Evolutionary conservation across 2,329 filamentous ascomycete species (phyloP).

Genomic region (Dothiorella sarmentorum): DNA sequence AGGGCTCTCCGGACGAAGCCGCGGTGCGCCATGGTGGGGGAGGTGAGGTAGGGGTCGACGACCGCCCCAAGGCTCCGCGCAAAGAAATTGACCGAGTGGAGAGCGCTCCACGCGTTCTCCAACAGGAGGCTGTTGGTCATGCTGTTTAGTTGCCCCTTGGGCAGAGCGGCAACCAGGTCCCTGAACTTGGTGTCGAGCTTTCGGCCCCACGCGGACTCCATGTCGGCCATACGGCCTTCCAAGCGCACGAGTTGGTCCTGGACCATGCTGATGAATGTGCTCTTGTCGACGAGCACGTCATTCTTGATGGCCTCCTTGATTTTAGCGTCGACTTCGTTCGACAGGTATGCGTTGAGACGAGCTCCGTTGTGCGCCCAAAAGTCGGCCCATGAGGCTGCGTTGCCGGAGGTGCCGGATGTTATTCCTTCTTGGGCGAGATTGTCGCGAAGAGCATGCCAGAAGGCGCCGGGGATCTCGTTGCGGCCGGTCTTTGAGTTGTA

Average conservation of each 20-base stretch:
- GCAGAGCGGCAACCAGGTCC: neutral
- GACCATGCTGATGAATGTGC: constrained; percentile 21
- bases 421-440: constrained; percentile 48
- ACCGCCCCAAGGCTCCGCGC: constrained; percentile 61
- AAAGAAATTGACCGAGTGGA: constrained; percentile 67
- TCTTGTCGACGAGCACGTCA: constrained; percentile 23
- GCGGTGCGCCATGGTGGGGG: constrained; percentile 48
- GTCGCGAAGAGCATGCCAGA: constrained; percentile 62
- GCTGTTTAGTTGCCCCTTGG: neutral
- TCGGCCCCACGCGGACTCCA: neutral
- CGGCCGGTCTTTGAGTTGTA: constrained; percentile 52
- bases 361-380: constrained; percentile 54
- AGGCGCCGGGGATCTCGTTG: constrained; percentile 55
- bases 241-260: neutral
- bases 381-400: constrained; percentile 39
- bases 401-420: neutral
- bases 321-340: constrained; percentile 18
- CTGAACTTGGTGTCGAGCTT: neutral
- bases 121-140: neutral
- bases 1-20: neutral
- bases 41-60: constrained; percentile 60
- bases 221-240: neutral
- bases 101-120: constrained; percentile 29
- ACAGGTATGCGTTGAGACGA: constrained; percentile 33
- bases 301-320: constrained; percentile 32